These are phyloP conservation scores for Gracilaria gracilis DNA, from an alignment of 23 red algal species.

Conservation along the genomic window DNA sequence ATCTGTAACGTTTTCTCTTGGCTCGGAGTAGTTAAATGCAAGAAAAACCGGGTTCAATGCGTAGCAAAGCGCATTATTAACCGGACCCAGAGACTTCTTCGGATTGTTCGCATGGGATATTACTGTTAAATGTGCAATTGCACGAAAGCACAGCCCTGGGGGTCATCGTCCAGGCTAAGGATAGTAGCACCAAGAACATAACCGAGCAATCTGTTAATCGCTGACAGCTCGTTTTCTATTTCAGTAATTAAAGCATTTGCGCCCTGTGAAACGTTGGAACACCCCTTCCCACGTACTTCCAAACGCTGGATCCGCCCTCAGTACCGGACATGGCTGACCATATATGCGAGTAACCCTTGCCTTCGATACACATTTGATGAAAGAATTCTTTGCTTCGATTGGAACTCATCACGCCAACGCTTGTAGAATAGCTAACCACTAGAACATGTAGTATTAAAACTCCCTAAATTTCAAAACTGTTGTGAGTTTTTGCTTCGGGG, in stretches of 20 bases:
- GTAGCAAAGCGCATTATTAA: slow-evolving; percentile 33
- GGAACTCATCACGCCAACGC: neutral
- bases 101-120: slow-evolving; percentile 30
- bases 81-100: slow-evolving; percentile 33
- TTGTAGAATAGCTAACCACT: neutral
- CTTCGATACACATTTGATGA: slow-evolving; percentile 5
- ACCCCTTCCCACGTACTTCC: neutral
- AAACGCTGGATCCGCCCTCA: neutral
- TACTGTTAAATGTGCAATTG: neutral
- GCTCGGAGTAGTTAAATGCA: neutral
- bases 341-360: slow-evolving; percentile 2
- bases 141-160: neutral
- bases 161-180: slow-evolving; percentile 44
- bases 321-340: neutral
- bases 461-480: neutral
- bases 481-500: neutral
- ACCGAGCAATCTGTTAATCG: neutral
- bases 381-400: neutral
- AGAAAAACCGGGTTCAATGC: slow-evolving; percentile 30
- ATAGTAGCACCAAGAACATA: neutral
- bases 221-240: slow-evolving; percentile 20
- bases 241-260: slow-evolving; percentile 22
- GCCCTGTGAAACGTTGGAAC: neutral
- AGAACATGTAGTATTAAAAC: slow-evolving; percentile 36
- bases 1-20: slow-evolving; percentile 15